Evolutionary conservation across 768 basidiomycete species (phyloP).

Genomic region (Tulasnella sp.): DNA sequence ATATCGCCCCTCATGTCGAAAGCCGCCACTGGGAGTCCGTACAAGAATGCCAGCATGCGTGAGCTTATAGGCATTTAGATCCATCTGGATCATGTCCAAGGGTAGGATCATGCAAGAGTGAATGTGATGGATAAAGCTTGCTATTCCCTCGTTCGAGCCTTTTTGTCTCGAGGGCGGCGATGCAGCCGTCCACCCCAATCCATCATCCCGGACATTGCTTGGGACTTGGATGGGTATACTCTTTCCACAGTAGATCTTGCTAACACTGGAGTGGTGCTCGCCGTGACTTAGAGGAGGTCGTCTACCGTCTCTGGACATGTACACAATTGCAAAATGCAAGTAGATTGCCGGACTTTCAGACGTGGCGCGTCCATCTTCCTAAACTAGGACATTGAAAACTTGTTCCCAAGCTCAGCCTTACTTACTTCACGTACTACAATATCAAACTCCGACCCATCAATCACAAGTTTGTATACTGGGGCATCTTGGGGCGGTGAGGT

Average conservation of each 20-base stretch:
- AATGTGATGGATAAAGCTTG: not conserved
- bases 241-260: not conserved
- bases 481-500: too few relatives aligned
- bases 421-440: too few relatives aligned
- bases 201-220: not conserved
- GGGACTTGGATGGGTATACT: not conserved
- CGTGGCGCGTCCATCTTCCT: not conserved
- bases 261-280: too few relatives aligned
- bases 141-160: not conserved
- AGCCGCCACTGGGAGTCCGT: not conserved
- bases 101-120: not conserved
- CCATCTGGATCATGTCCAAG: not conserved
- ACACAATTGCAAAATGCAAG: not conserved
- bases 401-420: too few relatives aligned
- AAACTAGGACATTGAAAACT: not conserved
- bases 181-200: not conserved
- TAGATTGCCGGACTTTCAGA: not conserved
- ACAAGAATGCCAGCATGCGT: constrained; percentile 1
- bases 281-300: not conserved
- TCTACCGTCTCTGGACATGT: not conserved
- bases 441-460: too few relatives aligned
- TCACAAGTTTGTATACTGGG: too few relatives aligned
- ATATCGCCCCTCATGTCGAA: not conserved
- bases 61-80: not conserved
- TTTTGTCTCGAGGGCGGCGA: not conserved